These are phyloP conservation scores for Miscanthus lutarioriparius DNA, from an alignment of 176 grass and related monocot species.

Conservation along the genomic window DNA sequence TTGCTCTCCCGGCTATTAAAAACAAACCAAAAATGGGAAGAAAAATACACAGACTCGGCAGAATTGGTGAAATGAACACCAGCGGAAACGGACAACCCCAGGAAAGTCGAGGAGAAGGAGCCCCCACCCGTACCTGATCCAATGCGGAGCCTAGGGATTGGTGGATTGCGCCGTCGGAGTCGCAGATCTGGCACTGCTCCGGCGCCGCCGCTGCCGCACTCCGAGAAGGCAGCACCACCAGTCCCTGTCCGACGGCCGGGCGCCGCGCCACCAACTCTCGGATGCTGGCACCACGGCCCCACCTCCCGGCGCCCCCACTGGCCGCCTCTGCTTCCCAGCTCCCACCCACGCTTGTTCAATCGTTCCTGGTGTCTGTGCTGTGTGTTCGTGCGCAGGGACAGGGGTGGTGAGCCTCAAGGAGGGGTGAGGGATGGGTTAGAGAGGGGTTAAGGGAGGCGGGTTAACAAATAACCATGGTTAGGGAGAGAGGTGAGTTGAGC, in stretches of 20 bases:
- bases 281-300: neutral
- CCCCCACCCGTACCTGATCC: slow-evolving; percentile 13
- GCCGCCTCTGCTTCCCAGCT: slow-evolving; percentile 8
- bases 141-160: slow-evolving; percentile 39
- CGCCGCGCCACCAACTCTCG: neutral
- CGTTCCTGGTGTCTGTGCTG: slow-evolving; percentile 10
- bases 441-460: slow-evolving; percentile 5
- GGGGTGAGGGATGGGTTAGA: neutral
- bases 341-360: neutral
- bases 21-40: neutral
- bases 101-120: neutral
- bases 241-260: neutral
- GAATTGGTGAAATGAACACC: neutral
- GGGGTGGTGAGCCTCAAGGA: slow-evolving; percentile 14
- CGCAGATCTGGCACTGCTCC: slow-evolving; percentile 43
- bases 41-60: neutral
- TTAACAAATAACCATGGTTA: slow-evolving; percentile 37
- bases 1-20: neutral
- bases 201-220: neutral
- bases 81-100: neutral
- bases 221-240: neutral
- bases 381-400: slow-evolving; percentile 6
- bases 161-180: slow-evolving; percentile 20
- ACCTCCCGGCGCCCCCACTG: neutral
- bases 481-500: neutral